Evolutionary conservation across 1,139 yeast genomes (phyloP), one percentile per base, ranked within the genome.

Genomic region (Diutina neorugosa): DNA sequence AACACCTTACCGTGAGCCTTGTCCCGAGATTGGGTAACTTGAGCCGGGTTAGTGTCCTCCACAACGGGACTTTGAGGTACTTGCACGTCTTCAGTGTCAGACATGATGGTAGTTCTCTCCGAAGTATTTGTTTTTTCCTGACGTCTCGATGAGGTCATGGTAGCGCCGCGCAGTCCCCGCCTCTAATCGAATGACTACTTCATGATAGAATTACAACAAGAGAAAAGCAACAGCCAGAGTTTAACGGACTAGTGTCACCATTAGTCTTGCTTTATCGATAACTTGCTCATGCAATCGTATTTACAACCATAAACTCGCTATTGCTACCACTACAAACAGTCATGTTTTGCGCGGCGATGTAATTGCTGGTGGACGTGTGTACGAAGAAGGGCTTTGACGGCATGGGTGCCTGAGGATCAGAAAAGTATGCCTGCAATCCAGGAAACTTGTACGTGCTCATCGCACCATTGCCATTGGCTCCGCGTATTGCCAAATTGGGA

Each of bases 1-100:
- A 58, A 58, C 46, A 58, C 56, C 56, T 58, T 58, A 14, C 31
- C 43, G 6, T 31, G 18, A 11, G 34, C n/a, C 31, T 19, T 40
- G 44, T 27, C 40, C 14, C 50, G 40, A 25, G 50, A 27, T 37
- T n/a, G 18, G 40, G 50, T 34, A 14, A 34, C 48, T 6, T 25
- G 9, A 3, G 23, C 20, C 14, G 50, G 12, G 23, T 20, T n/a
- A 16, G 50, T 11, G 23, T 34, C 21, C 21, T 46, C 50, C 16
- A 23, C 50, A 14, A 46, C 50, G 18, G 50, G 40, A 8, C 21
- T 27, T 16, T 14, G 18, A 7, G 37, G 50, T 11, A 20, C 20
- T 27, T 25, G 40, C 27, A 23, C 37, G 11, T 46, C 50, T 46
- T 46, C 50, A 18, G 21, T 46, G 40, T 46, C 50, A n/a, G 50